Evolutionary conservation across 2,329 filamentous ascomycete species (phyloP).

Genomic region (Aspergillus piperis): DNA sequence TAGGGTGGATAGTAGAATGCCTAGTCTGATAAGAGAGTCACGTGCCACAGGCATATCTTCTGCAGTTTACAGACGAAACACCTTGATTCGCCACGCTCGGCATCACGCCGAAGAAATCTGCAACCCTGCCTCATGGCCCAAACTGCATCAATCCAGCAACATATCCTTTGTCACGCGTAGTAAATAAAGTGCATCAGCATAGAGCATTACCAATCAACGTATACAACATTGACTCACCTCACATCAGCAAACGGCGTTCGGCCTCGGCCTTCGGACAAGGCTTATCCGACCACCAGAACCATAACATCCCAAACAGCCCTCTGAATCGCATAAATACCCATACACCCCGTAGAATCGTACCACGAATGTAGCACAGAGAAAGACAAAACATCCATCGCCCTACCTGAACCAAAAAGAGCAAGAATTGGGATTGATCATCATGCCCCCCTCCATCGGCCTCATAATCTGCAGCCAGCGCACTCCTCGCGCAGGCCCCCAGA

Average conservation of each 20-base stretch:
- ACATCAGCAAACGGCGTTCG: not conserved
- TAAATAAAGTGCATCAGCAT: too few relatives aligned
- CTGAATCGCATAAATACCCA: too few relatives aligned
- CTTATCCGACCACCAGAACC: not conserved
- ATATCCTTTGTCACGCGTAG: too few relatives aligned
- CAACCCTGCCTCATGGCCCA: too few relatives aligned
- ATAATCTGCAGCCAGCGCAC: slow-evolving; percentile 36
- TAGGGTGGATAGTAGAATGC: too few relatives aligned
- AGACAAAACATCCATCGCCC: too few relatives aligned
- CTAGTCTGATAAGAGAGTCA: too few relatives aligned
- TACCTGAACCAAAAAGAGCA: too few relatives aligned
- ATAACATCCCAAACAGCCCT: not conserved
- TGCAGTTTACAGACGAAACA: not conserved
- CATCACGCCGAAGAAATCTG: not conserved
- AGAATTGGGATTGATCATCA: not conserved
- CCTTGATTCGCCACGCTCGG: not conserved
- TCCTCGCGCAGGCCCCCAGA: slow-evolving; percentile 34
- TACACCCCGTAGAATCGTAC: too few relatives aligned
- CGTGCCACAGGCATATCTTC: not conserved
- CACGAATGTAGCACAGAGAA: too few relatives aligned
- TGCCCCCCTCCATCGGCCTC: slow-evolving; percentile 17
- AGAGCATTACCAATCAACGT: too few relatives aligned
- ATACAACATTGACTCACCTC: not conserved
- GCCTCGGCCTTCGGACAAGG: not conserved
- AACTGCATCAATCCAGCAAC: too few relatives aligned